These are phyloP conservation scores for Blakeslea trispora DNA, from an alignment of 371 early-diverging fungal genomes.

Conservation along the genomic window DNA sequence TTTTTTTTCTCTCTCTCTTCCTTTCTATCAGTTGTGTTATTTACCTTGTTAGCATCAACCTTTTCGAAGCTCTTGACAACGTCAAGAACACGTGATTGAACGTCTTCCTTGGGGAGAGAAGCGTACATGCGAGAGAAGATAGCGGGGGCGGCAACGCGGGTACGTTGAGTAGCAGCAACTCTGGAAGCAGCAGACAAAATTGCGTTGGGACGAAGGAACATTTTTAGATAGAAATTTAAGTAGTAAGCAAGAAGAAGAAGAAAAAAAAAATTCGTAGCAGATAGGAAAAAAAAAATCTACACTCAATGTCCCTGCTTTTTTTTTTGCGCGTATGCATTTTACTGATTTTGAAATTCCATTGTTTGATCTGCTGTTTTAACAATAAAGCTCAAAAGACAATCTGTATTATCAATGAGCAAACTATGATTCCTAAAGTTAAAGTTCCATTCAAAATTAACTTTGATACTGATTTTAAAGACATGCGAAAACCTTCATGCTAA, in stretches of 20 bases:
- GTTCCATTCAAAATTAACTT: too few species aligned
- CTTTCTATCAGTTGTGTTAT: slow-evolving; percentile 1
- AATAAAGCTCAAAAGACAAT: too few species aligned
- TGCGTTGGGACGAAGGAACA: slow-evolving; percentile 36
- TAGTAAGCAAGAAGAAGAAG: neutral
- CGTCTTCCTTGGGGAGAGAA: slow-evolving; percentile 50
- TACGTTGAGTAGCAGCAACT: slow-evolving; percentile 25
- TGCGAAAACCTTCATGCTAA: too few species aligned
- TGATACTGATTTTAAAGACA: too few species aligned
- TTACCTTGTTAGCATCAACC: slow-evolving; percentile 88
- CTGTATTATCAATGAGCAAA: too few species aligned
- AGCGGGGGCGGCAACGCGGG: slow-evolving; percentile 28
- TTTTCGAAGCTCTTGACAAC: slow-evolving; percentile 93
- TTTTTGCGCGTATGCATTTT: too few species aligned
- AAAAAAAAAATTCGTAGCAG: slow-evolving; percentile 3
- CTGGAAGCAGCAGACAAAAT: slow-evolving; percentile 40
- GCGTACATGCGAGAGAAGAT: slow-evolving; percentile 55
- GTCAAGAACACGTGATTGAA: slow-evolving; percentile 85
- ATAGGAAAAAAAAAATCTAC: neutral
- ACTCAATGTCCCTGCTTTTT: neutral
- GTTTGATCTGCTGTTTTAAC: too few species aligned
- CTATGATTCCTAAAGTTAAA: too few species aligned
- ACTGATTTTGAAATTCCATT: too few species aligned
- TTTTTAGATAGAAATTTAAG: slow-evolving; percentile 3
- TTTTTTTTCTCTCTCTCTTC: neutral